Conservation (phyloP, 306 rosid genomes). For the Corylus avellana region DNA sequence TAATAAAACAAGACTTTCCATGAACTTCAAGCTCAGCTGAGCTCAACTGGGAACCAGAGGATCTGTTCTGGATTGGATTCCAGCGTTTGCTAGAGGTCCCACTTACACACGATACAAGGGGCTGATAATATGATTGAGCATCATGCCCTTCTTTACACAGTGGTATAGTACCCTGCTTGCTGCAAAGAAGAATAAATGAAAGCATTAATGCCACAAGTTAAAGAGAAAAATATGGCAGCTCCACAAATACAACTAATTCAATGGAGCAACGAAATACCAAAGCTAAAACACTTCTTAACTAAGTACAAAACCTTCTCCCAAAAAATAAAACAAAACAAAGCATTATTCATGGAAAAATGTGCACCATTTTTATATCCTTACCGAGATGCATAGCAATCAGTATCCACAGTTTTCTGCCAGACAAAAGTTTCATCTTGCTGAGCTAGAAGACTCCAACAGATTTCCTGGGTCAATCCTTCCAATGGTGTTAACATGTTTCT, state of each 20-base stretch:
- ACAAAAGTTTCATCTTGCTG: constrained; percentile 90
- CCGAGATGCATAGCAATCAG: constrained; percentile 78
- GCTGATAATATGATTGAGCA: constrained; percentile 64
- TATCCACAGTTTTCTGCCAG: constrained; percentile 88
- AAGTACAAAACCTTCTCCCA: background rate
- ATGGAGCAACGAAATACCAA: constrained; percentile 30
- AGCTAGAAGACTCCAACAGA: constrained; percentile 92
- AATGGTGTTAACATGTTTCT: constrained; percentile 53
- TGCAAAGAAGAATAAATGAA: constrained; percentile 34
- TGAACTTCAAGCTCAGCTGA: constrained; percentile 76
- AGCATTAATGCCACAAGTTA: constrained; percentile 11
- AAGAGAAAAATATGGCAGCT: constrained; percentile 15
- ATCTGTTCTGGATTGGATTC: constrained; percentile 86
- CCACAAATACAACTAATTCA: constrained; percentile 24
- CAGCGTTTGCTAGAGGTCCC: constrained; percentile 80
- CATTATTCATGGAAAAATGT: background rate
- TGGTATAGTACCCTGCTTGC: constrained; percentile 59
- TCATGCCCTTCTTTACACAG: constrained; percentile 72
- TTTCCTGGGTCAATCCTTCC: constrained; percentile 65
- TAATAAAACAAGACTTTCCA: constrained; percentile 68
- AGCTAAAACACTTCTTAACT: constrained; percentile 9
- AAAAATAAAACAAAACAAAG: background rate
- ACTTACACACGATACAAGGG: constrained; percentile 83
- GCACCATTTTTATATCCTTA: constrained; percentile 36
- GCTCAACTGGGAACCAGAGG: constrained; percentile 59